These are phyloP conservation scores for Agroathelia rolfsii DNA, from an alignment of 1,284 basidiomycete genomes.

Conservation along the genomic window DNA sequence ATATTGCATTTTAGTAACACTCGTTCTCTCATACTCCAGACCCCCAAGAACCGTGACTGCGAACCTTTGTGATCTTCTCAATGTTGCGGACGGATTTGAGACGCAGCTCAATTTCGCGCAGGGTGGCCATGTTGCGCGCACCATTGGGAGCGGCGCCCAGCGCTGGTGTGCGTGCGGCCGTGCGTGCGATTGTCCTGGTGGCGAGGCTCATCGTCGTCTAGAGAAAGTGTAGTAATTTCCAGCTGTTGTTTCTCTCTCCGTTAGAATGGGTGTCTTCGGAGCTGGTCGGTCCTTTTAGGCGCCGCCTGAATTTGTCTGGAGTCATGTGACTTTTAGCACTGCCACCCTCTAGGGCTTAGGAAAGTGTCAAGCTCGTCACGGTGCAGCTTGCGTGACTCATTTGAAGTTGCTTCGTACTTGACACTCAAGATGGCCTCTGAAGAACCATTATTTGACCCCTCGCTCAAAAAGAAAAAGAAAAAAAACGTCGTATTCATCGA, in stretches of 20 bases:
- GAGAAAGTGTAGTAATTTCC: no score
- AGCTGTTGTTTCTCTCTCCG: no score
- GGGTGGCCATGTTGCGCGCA: constrained; percentile 89
- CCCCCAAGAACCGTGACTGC: constrained; percentile 17
- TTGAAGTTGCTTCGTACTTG: constrained; percentile 5
- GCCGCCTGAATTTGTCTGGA: constrained; percentile 8
- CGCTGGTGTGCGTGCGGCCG: constrained; percentile 43
- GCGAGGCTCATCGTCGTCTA: constrained; percentile 38
- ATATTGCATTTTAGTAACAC: constrained; percentile 1
- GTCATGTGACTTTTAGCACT: no score
- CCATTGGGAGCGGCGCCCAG: constrained; percentile 52
- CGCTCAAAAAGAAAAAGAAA: constrained; percentile 80
- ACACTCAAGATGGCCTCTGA: constrained; percentile 41
- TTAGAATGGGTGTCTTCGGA: constrained; percentile 25
- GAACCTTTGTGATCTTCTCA: constrained; percentile 97
- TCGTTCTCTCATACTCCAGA: background rate
- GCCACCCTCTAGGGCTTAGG: no score
- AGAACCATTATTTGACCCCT: constrained; percentile 75
- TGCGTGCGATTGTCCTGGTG: constrained; percentile 59
- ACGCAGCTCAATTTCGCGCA: constrained; percentile 94
- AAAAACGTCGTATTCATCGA: constrained; percentile 77
- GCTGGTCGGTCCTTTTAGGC: constrained; percentile 10
- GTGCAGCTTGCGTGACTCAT: constrained; percentile 1
- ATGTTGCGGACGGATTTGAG: constrained; percentile 97
- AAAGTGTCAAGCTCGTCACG: background rate